These are phyloP conservation scores for Phytophthora hibernalis DNA, from an alignment of 352 stramenopile species.

Conservation along the genomic window DNA sequence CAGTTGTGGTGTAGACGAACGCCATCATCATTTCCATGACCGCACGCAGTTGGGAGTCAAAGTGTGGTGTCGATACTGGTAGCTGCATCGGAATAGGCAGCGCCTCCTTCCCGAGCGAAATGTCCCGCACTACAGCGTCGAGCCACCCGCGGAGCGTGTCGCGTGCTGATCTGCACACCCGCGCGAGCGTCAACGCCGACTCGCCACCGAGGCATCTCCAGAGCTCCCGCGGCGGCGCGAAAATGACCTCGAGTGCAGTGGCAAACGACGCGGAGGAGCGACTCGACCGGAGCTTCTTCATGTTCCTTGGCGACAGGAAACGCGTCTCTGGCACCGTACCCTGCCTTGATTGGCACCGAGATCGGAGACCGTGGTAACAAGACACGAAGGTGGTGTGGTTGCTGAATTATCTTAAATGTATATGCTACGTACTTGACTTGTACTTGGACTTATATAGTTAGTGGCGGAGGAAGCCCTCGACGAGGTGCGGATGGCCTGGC, in stretches of 20 bases:
- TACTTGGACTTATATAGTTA: conserved; percentile 25
- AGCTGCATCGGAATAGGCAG: conserved; percentile 28
- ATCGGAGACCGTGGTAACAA: not conserved
- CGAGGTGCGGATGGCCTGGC: conserved; percentile 46
- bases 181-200: conserved; percentile 18
- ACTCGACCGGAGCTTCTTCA: conserved; percentile 29
- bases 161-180: conserved; percentile 9
- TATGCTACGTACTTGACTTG: conserved; percentile 6
- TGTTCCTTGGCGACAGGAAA: conserved; percentile 12
- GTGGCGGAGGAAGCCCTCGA: conserved; percentile 51
- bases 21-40: conserved; percentile 12
- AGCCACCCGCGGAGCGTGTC: conserved; percentile 17
- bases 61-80: not conserved
- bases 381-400: not conserved
- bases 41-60: conserved; percentile 6
- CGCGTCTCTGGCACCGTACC: not conserved
- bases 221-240: conserved; percentile 8
- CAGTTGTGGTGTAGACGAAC: conserved; percentile 46
- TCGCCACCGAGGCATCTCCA: conserved; percentile 20
- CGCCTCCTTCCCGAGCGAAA: conserved; percentile 30
- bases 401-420: conserved; percentile 20
- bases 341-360: conserved; percentile 4
- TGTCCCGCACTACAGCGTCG: conserved; percentile 7
- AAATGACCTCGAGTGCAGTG: conserved; percentile 20
- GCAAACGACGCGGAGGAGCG: conserved; percentile 6